A percentile compares a stretch with the other conserved stretches of the same genome.
Evolutionary conservation across 257 asterid species (phyloP).

Genomic region (Ilex asprella): DNA sequence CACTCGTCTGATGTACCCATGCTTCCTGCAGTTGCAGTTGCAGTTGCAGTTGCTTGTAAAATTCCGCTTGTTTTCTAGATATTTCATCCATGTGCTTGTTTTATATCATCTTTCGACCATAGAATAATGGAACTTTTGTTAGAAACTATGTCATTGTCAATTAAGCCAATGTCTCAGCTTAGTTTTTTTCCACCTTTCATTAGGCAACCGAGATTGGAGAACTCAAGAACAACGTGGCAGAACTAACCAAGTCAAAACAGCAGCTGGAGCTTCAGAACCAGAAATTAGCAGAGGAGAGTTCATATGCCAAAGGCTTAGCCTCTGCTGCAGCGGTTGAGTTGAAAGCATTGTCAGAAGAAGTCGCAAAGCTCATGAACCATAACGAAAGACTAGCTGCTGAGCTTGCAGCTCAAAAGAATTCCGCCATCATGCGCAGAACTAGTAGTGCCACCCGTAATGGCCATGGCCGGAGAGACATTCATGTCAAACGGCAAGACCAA

Average conservation of each 20-base stretch:
- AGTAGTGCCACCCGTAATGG: constrained; percentile 48
- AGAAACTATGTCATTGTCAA: too few species aligned
- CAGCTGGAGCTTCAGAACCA: constrained; percentile 75
- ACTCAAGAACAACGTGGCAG: constrained; percentile 49
- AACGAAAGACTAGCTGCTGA: constrained; percentile 69
- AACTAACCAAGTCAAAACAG: constrained; percentile 48
- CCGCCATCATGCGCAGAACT: constrained; percentile 59
- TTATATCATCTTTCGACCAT: too few species aligned
- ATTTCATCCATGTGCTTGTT: too few species aligned
- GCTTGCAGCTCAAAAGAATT: constrained; percentile 60
- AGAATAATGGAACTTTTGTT: too few species aligned
- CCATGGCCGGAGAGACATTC: constrained; percentile 58
- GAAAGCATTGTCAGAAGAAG: constrained; percentile 95
- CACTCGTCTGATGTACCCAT: too few species aligned
- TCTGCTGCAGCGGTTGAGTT: constrained; percentile 98
- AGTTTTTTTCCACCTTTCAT: constrained; percentile 6
- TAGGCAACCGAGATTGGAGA: constrained; percentile 72
- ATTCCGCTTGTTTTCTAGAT: too few species aligned
- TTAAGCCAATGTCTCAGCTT: too few species aligned
- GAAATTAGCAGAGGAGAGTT: constrained; percentile 89
- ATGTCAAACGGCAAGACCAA: constrained; percentile 46
- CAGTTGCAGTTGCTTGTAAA: too few species aligned
- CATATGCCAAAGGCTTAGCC: constrained; percentile 95
- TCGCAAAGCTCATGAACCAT: constrained; percentile 92
- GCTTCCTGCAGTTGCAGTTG: too few species aligned